Base-by-base conservation (phyloP, 768 basidiomycete genomes). In the Lactarius hatsudake region DNA sequence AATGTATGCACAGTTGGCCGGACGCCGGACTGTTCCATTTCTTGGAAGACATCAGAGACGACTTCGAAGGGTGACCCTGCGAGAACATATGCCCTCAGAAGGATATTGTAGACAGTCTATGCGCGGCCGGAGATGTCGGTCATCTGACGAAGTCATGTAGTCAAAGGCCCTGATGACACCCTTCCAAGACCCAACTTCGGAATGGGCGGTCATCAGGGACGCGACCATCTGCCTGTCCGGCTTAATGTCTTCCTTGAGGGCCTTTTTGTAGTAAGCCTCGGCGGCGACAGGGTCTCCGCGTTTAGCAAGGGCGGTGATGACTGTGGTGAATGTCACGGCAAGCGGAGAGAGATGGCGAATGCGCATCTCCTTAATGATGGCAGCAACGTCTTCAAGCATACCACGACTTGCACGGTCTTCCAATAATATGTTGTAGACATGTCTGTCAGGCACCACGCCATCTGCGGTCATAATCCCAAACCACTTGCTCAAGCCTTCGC, bases 21-120 rank as follows among this genome's bases (percentile, higher is more conserved):
- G 18, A 89, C 73, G 3, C 83, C 82, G 8, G 79, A 74, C 43
- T 78, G 72, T 64, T 79, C 76, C 64, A 93, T 77, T 62, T 80
- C 82, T 54, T 81, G 78, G 76, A 94, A 94, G 42, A 92, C 73
- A 5, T 78, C 75, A 32, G 84, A 78, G 48, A 94, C 87, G 32
- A 85, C 75, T 38, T 76, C 75, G 71, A 90, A 91, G 0, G 95
- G 93, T 2, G 92, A 86, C 30, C 90, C 93, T 42, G 92, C 83
- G 57, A 89, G 79, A 62, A 96, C 84, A 72, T 93, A 90, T 2
- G 93, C 93, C 76, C 92, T 93, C 71, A 96, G 78, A 30, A 97
- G 81, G 30, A 86, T 86, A 75, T 94, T 94, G 76, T 87, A 88
- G 61, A 89, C 81, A n/a, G 59, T 86, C 82, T 73, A 89, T 82